Conservation (phyloP, 768 basidiomycete genomes). For the Termitomyces heimii region DNA sequence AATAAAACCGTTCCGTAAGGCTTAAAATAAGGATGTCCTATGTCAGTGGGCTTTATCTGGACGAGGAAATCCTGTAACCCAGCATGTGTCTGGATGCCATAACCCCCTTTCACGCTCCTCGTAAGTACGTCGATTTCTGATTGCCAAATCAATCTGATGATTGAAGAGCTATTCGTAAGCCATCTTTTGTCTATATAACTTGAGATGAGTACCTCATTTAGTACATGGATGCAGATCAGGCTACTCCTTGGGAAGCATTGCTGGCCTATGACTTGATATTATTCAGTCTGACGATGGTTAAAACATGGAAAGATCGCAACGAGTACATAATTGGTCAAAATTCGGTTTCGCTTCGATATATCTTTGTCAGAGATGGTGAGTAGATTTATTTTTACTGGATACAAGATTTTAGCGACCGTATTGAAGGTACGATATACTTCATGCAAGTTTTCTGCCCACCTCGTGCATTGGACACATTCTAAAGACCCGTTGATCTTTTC, state of each 20-base stretch:
- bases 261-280: slow-evolving; percentile 5
- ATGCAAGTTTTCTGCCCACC: neutral
- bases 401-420: neutral
- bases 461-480: neutral
- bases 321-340: neutral
- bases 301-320: slow-evolving; percentile 3
- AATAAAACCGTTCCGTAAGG: neutral
- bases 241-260: slow-evolving; percentile 6
- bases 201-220: neutral
- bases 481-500: neutral
- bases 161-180: neutral
- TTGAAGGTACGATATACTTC: neutral
- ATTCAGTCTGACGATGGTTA: slow-evolving; percentile 4
- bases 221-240: neutral
- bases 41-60: neutral
- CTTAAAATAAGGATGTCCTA: neutral
- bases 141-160: neutral
- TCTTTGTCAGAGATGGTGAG: slow-evolving; percentile 6
- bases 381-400: too few relatives aligned
- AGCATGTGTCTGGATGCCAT: neutral
- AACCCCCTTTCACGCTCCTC: neutral
- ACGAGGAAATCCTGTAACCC: neutral
- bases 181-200: neutral
- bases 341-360: neutral
- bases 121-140: neutral